Evolutionary conservation across 2,329 filamentous ascomycete species (phyloP).

Genomic region (Zasmidium citrigriseum): DNA sequence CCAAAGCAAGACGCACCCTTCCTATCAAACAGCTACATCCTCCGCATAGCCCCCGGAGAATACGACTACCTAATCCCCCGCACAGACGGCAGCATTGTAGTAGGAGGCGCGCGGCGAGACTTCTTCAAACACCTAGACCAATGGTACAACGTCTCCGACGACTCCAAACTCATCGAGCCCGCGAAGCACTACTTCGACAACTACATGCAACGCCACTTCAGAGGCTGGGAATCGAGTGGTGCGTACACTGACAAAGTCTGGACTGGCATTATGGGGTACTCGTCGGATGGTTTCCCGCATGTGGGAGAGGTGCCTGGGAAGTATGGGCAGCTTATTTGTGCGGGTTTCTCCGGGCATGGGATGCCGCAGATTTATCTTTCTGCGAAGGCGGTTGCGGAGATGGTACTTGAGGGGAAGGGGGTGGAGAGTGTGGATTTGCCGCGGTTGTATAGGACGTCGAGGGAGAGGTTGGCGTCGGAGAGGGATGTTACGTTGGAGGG

Average conservation of each 20-base stretch:
- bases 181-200: constrained; percentile 49
- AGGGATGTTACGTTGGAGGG: constrained; percentile 17
- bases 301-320: constrained; percentile 26
- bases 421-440: constrained; percentile 21
- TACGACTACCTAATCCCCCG: constrained; percentile 48
- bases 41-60: constrained; percentile 20
- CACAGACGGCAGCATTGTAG: constrained; percentile 47
- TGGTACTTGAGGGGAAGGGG: constrained; percentile 13
- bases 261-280: constrained; percentile 43
- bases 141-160: constrained; percentile 53
- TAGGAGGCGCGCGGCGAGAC: constrained; percentile 43
- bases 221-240: constrained; percentile 49
- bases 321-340: constrained; percentile 23
- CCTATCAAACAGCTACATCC: constrained; percentile 31
- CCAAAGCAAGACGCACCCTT: constrained; percentile 21
- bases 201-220: constrained; percentile 52
- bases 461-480: constrained; percentile 17
- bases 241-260: constrained; percentile 40
- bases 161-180: constrained; percentile 46
- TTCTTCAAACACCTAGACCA: constrained; percentile 26
- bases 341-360: constrained; percentile 27
- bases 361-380: constrained; percentile 27
- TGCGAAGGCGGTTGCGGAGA: constrained; percentile 21
- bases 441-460: constrained; percentile 18
- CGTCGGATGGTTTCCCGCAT: constrained; percentile 23